These are phyloP conservation scores for Globisporangium yorkense DNA, from an alignment of 352 stramenopile species.

Conservation along the genomic window DNA sequence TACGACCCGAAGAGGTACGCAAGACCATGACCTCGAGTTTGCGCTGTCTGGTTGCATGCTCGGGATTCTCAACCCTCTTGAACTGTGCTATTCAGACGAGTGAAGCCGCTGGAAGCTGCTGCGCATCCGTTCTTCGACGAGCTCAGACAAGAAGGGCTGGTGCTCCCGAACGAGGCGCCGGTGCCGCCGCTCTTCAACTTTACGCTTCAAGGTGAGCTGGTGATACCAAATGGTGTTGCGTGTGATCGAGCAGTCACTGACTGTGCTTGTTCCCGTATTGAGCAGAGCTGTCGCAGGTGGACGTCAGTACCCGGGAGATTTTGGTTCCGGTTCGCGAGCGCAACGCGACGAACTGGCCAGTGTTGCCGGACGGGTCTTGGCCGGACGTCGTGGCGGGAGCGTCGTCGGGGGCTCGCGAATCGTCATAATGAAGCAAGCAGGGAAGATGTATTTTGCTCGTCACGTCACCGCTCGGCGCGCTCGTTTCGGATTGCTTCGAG, in stretches of 20 bases:
- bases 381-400: constrained; percentile 27
- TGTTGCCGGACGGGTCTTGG: constrained; percentile 65
- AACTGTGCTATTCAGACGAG: constrained; percentile 27
- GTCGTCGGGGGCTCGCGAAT: constrained; percentile 15
- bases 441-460: constrained; percentile 57
- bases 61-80: constrained; percentile 4
- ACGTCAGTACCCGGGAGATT: constrained; percentile 64
- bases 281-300: constrained; percentile 79
- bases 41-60: neutral
- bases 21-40: constrained; percentile 24
- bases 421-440: constrained; percentile 21
- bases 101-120: constrained; percentile 79
- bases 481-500: constrained; percentile 2
- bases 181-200: constrained; percentile 93
- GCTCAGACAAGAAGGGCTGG: constrained; percentile 79
- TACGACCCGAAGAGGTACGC: constrained; percentile 94
- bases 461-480: constrained; percentile 1
- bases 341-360: constrained; percentile 71
- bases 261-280: constrained; percentile 19
- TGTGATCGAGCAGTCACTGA: neutral
- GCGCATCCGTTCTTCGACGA: constrained; percentile 99
- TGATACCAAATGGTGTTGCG: too few relatives aligned
- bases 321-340: constrained; percentile 69
- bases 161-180: constrained; percentile 82
- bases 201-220: constrained; percentile 74